phyloP scores from a whole-genome alignment of 805 yeast genomes.

The Hanseniaspora vineae region DNA sequence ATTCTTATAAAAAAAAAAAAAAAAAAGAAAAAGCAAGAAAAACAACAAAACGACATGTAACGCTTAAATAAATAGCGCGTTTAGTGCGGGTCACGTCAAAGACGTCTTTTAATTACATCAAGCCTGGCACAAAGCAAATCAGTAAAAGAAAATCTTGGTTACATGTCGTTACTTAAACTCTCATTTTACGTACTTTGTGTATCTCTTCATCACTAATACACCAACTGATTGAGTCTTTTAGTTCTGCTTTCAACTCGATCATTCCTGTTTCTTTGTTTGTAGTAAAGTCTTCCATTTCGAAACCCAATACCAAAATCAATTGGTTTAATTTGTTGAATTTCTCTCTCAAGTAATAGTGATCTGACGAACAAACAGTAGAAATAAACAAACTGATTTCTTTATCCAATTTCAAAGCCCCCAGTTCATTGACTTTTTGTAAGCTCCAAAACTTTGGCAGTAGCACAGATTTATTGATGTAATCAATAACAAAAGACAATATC shows the following conservation, averaged over 20 bases:
- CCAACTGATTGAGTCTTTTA: slow-evolving; percentile 43
- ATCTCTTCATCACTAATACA: slow-evolving; percentile 68
- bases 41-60: too few species aligned
- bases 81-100: neutral
- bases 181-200: slow-evolving; percentile 41
- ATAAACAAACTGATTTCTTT: slow-evolving; percentile 67
- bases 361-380: slow-evolving; percentile 49
- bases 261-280: slow-evolving; percentile 8
- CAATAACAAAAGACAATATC: slow-evolving; percentile 37
- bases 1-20: neutral
- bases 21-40: too few species aligned
- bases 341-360: slow-evolving; percentile 53
- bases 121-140: too few species aligned
- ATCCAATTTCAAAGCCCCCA: slow-evolving; percentile 76
- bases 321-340: slow-evolving; percentile 74
- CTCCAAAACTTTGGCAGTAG: slow-evolving; percentile 59
- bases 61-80: neutral
- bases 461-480: slow-evolving; percentile 34
- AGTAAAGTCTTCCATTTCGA: slow-evolving; percentile 53
- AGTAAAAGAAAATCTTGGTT: too few species aligned
- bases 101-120: too few species aligned
- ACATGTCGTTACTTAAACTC: slow-evolving; percentile 31
- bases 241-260: slow-evolving; percentile 27
- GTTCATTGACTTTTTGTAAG: slow-evolving; percentile 57
- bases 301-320: slow-evolving; percentile 64